phyloP scores from a whole-genome alignment of 2,329 filamentous ascomycete genomes.

The Didymella pinodella region DNA sequence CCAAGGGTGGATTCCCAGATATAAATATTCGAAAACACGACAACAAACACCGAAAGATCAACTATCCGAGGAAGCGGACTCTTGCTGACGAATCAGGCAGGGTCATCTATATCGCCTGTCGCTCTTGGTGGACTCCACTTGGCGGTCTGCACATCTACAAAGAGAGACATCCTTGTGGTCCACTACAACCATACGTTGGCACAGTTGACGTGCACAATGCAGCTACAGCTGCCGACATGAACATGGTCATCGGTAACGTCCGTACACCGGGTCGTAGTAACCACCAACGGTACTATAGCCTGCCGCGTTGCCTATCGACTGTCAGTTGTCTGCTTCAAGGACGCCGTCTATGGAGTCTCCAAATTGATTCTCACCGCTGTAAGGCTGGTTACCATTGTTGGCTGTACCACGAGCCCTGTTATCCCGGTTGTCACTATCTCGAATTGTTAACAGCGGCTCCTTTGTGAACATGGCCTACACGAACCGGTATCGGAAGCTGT shows the following conservation, averaged over 20 bases:
- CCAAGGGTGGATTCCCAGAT: neutral
- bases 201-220: neutral
- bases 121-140: neutral
- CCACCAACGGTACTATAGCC: conserved; percentile 10
- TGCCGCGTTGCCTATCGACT: conserved; percentile 11
- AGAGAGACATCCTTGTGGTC: conserved; percentile 10
- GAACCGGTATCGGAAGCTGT: conserved; percentile 57
- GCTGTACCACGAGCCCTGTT: conserved; percentile 21
- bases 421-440: conserved; percentile 46
- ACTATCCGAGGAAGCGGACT: conserved; percentile 14
- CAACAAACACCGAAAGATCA: neutral
- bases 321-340: conserved; percentile 1
- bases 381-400: conserved; percentile 7
- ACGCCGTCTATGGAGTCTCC: neutral
- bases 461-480: neutral
- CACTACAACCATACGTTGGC: neutral
- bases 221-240: neutral
- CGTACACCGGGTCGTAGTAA: conserved; percentile 39
- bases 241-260: conserved; percentile 26
- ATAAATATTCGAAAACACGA: neutral
- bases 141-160: conserved; percentile 33
- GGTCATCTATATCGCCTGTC: conserved; percentile 21
- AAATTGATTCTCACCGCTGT: conserved; percentile 6
- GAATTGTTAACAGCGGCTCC: neutral
- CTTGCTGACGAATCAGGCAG: conserved; percentile 13